Percentiles rank a stretch among this genome's conserved stretches.
These are phyloP conservation scores for Boechera stricta DNA, from an alignment of 345 rosid species.

Conservation along the genomic window DNA sequence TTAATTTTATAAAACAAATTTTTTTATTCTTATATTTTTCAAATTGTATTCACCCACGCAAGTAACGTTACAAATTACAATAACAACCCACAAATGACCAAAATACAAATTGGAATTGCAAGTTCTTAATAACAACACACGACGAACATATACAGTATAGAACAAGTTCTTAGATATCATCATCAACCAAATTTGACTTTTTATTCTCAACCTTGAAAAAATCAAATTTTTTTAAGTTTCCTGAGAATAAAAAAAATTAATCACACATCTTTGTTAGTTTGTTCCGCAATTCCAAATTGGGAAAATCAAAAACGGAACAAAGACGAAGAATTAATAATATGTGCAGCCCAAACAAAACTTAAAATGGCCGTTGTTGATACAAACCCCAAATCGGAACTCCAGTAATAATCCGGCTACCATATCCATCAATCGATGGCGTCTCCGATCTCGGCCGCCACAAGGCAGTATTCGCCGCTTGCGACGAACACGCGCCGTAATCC, in stretches of 20 bases:
- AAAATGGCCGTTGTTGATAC: constrained; percentile 29
- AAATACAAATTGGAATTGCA: too few relatives aligned
- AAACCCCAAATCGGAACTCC: constrained; percentile 40
- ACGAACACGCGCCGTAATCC: constrained; percentile 16
- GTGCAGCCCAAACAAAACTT: background rate
- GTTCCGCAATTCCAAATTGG: constrained; percentile 24
- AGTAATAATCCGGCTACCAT: constrained; percentile 28
- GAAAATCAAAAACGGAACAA: background rate
- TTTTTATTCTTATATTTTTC: too few relatives aligned
- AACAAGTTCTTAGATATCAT: background rate
- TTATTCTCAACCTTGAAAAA: constrained; percentile 1
- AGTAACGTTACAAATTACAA: too few relatives aligned
- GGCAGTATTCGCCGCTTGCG: constrained; percentile 25
- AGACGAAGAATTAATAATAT: background rate
- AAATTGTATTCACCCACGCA: too few relatives aligned
- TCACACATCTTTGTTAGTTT: background rate
- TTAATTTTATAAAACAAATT: too few relatives aligned
- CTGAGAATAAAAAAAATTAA: background rate
- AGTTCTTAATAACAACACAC: too few relatives aligned
- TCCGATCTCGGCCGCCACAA: constrained; percentile 27
- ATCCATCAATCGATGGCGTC: constrained; percentile 30
- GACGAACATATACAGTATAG: too few relatives aligned
- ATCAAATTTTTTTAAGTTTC: background rate
- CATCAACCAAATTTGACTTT: constrained; percentile 30
- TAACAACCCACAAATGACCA: too few relatives aligned